These are phyloP conservation scores for Annona cherimola DNA, from an alignment of 164 flowering plant species.

Conservation along the genomic window DNA sequence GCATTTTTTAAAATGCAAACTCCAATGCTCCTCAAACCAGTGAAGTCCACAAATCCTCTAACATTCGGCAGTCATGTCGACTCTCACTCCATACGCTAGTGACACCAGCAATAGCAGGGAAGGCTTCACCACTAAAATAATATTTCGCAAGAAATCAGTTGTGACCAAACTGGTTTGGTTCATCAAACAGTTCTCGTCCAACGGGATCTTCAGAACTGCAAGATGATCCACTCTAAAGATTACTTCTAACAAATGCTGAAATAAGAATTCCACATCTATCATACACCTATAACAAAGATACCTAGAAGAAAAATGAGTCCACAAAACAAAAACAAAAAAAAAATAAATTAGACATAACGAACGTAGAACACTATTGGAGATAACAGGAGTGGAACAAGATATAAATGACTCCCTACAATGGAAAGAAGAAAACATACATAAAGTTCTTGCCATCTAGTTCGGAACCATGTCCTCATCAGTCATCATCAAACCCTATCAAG, in stretches of 20 bases:
- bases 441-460: neutral
- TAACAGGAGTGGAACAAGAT: neutral
- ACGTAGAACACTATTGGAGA: neutral
- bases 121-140: no score
- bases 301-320: neutral
- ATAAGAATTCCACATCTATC: neutral
- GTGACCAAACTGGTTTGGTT: no score
- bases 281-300: neutral
- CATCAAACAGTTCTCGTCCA: no score
- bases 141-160: no score
- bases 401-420: neutral
- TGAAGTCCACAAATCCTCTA: no score
- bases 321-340: neutral
- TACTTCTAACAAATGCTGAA: neutral
- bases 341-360: neutral
- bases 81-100: no score
- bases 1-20: no score
- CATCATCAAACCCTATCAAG: neutral
- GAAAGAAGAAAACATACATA: neutral
- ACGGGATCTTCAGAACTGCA: no score
- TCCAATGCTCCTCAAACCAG: no score
- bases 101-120: no score
- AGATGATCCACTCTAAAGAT: no score
- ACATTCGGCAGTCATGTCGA: no score
- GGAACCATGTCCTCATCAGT: neutral